Evolutionary conservation across 768 basidiomycete species (phyloP).

Genomic region (Boletellus ananiceps): DNA sequence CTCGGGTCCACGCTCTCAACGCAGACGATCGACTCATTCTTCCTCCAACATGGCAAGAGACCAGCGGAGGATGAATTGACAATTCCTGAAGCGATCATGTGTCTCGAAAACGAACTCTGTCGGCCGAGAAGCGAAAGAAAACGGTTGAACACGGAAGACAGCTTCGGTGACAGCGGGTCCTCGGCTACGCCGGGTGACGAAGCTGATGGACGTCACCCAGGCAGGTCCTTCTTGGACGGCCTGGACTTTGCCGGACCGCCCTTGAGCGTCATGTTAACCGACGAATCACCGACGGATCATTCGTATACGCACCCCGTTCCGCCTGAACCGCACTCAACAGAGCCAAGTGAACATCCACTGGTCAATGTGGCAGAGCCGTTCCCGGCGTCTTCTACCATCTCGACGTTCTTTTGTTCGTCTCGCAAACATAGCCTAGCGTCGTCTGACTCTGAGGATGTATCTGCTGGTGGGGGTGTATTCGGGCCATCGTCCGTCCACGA

Average conservation of each 20-base stretch:
- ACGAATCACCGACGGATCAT: constrained; percentile 29
- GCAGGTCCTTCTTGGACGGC: constrained; percentile 45
- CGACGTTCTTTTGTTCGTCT: constrained; percentile 9
- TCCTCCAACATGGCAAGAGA: constrained; percentile 61
- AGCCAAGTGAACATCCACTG: constrained; percentile 46
- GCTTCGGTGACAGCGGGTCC: constrained; percentile 42
- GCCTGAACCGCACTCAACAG: constrained; percentile 35
- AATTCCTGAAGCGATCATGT: constrained; percentile 73
- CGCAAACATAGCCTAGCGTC: constrained; percentile 39
- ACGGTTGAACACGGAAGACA: constrained; percentile 47
- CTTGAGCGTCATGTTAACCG: constrained; percentile 24
- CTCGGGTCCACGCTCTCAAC: constrained; percentile 87
- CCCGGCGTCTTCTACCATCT: constrained; percentile 8
- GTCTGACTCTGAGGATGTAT: constrained; percentile 43
- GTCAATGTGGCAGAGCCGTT: constrained; percentile 29
- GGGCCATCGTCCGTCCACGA: constrained; percentile 12
- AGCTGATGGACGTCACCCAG: constrained; percentile 20
- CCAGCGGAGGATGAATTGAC: constrained; percentile 68
- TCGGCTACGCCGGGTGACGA: constrained; percentile 50
- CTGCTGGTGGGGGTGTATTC: constrained; percentile 10
- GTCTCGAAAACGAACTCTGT: constrained; percentile 80
- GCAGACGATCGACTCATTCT: constrained; percentile 80
- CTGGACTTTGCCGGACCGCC: constrained; percentile 61
- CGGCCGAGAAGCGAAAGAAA: constrained; percentile 71
- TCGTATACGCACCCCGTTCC: constrained; percentile 2